phyloP scores from a whole-genome alignment of 768 basidiomycete genomes.

The Lentinula boryana region DNA sequence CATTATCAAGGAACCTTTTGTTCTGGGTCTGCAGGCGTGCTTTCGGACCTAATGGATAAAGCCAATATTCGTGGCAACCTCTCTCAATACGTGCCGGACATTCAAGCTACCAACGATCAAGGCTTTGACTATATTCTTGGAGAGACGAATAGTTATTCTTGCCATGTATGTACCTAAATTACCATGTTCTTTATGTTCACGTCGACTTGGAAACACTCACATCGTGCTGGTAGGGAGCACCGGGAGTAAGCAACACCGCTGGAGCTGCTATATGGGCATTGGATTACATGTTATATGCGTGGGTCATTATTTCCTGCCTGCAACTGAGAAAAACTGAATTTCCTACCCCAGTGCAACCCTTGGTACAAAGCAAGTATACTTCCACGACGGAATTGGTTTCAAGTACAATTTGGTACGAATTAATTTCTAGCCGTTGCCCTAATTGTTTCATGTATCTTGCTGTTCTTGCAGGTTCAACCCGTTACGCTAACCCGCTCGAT shows the following conservation, averaged over 20 bases:
- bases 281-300: conserved; percentile 59
- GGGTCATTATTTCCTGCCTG: conserved; percentile 11
- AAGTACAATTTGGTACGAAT: conserved; percentile 56
- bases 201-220: conserved; percentile 6
- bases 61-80: conserved; percentile 51
- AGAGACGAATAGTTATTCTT: conserved; percentile 52
- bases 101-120: conserved; percentile 36
- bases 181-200: background rate
- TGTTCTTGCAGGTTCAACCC: conserved; percentile 33
- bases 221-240: conserved; percentile 11
- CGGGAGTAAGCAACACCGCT: conserved; percentile 4
- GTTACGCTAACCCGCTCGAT: conserved; percentile 33
- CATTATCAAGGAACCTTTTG: conserved; percentile 20
- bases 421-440: background rate
- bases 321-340: background rate
- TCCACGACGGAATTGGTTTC: conserved; percentile 65
- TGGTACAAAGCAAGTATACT: conserved; percentile 37
- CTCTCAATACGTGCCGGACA: conserved; percentile 43
- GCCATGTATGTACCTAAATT: conserved; percentile 21
- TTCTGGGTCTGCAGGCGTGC: background rate
- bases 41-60: conserved; percentile 51
- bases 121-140: conserved; percentile 60
- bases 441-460: background rate
- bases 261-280: conserved; percentile 65
- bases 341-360: background rate